Conservation (phyloP, 2,329 filamentous ascomycete genomes). For the Pseudocercospora fuligena region DNA sequence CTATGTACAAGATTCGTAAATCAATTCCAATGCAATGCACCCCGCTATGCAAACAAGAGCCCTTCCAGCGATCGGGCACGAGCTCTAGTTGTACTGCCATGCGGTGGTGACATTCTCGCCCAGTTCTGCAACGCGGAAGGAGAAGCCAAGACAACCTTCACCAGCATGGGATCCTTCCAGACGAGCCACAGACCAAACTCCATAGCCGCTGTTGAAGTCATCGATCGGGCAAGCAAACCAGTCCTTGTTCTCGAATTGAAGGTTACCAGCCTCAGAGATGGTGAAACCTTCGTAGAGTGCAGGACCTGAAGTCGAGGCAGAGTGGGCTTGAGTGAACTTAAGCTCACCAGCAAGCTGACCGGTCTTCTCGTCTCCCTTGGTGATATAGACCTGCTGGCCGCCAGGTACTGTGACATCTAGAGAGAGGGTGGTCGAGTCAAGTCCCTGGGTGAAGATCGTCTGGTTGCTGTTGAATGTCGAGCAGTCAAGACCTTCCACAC, state of each 20-base stretch:
- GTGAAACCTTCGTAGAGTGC: constrained; percentile 34
- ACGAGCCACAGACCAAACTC: constrained; percentile 13
- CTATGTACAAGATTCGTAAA: background rate
- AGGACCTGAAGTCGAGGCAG: constrained; percentile 28
- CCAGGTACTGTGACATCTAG: constrained; percentile 37
- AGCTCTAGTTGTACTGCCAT: constrained; percentile 17
- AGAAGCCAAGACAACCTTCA: constrained; percentile 16
- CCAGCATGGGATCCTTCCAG: constrained; percentile 7
- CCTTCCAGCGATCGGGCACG: background rate
- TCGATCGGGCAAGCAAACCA: constrained; percentile 19
- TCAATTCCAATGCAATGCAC: background rate
- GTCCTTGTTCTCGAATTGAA: constrained; percentile 23
- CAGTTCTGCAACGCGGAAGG: constrained; percentile 2
- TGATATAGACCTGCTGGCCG: constrained; percentile 40
- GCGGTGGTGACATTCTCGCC: constrained; percentile 2
- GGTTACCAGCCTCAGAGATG: constrained; percentile 11
- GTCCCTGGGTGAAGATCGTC: constrained; percentile 34
- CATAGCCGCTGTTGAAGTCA: constrained; percentile 2
- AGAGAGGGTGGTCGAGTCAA: constrained; percentile 25
- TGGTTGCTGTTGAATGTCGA: constrained; percentile 14
- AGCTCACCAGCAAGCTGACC: constrained; percentile 32
- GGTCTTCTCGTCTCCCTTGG: constrained; percentile 18
- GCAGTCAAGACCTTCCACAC: constrained; percentile 6
- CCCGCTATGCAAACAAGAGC: background rate
- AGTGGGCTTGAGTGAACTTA: constrained; percentile 38